phyloP scores from a whole-genome alignment of 139 green algal species.

The Chlorella sp. region DNA sequence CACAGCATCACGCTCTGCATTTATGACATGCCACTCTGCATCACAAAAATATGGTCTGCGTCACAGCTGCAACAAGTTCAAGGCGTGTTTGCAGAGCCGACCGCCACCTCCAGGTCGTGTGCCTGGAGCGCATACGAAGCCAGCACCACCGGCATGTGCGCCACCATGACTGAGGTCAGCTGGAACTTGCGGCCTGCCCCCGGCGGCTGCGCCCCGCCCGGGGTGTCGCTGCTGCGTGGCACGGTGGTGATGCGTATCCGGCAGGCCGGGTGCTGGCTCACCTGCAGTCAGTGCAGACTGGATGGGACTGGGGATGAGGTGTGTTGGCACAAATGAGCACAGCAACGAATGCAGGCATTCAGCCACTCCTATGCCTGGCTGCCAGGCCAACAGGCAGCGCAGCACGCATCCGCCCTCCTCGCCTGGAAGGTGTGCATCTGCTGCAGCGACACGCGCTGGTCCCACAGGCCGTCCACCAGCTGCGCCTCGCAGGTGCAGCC shows the following conservation, averaged over 20 bases:
- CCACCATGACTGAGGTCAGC: not conserved
- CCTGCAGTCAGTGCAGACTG: not conserved
- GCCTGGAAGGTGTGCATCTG: constrained; percentile 7
- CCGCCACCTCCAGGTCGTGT: not conserved
- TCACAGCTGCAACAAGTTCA: too few relatives aligned
- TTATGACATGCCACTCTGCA: too few relatives aligned
- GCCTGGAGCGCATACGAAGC: not conserved
- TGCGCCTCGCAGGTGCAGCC: constrained; percentile 5
- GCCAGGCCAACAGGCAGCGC: not conserved
- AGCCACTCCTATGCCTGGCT: not conserved
- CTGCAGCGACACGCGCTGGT: constrained; percentile 4
- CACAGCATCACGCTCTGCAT: too few relatives aligned
- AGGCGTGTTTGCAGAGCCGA: too few relatives aligned
- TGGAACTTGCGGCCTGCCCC: constrained; percentile 7
- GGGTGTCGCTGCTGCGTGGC: not conserved
- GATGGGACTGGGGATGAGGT: too few relatives aligned
- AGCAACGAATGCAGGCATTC: not conserved
- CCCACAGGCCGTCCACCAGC: constrained; percentile 1
- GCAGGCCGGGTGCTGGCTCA: constrained; percentile 14
- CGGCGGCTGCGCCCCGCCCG: too few relatives aligned
- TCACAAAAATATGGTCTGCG: too few relatives aligned
- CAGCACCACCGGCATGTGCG: not conserved
- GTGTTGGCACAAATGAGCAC: too few relatives aligned
- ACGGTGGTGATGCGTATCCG: not conserved
- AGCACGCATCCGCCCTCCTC: not conserved